Percentiles rank a stretch among this genome's conserved stretches.
phyloP scores from a whole-genome alignment of 441 rosid species.

The Populus hybrid region DNA sequence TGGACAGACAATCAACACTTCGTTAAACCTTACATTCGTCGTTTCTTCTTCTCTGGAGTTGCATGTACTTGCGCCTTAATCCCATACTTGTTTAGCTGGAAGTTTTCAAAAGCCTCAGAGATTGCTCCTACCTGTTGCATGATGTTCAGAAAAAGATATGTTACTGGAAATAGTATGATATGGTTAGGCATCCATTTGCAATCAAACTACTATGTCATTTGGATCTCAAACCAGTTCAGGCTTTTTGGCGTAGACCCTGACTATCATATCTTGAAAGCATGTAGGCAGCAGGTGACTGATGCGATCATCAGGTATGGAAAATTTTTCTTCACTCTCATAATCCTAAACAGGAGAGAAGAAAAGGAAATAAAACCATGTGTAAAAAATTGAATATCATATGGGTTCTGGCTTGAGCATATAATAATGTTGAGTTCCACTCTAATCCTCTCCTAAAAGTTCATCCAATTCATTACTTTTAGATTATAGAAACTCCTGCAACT shows the following conservation, averaged over 20 bases:
- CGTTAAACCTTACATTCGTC: constrained; percentile 30
- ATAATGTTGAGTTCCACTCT: background rate
- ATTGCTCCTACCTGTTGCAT: constrained; percentile 67
- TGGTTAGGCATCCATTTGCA: background rate
- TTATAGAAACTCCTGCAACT: background rate
- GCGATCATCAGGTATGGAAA: constrained; percentile 63
- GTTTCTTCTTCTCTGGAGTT: constrained; percentile 90
- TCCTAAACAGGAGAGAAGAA: constrained; percentile 48
- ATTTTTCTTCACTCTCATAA: constrained; percentile 72
- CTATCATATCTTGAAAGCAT: constrained; percentile 82
- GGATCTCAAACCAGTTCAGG: constrained; percentile 67
- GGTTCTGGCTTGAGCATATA: background rate
- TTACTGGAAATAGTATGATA: background rate
- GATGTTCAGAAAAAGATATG: background rate
- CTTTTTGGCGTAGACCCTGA: constrained; percentile 81
- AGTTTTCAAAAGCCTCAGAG: constrained; percentile 88
- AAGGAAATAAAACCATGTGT: background rate
- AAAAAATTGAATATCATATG: background rate
- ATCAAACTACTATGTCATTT: background rate
- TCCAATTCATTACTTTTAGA: background rate
- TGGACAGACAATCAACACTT: too few species aligned
- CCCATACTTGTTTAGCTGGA: constrained; percentile 82
- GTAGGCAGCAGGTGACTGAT: constrained; percentile 87
- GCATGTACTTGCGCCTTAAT: constrained; percentile 80
- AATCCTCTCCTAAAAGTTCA: background rate